These are phyloP conservation scores for Metschnikowia continentalis DNA, from an alignment of 805 yeast species.

Conservation along the genomic window DNA sequence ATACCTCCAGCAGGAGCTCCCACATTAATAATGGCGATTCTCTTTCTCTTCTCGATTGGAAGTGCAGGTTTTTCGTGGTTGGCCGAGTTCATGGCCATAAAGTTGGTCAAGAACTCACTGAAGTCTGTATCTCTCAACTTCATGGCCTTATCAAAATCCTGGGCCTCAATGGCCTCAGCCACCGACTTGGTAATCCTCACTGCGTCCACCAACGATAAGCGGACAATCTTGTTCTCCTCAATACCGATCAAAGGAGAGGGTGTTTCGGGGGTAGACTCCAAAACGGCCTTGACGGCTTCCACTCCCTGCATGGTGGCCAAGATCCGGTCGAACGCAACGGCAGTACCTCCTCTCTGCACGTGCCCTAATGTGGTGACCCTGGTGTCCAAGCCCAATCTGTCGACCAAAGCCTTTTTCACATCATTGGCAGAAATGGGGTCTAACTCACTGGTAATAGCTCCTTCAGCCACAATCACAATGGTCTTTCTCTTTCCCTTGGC, in stretches of 20 bases:
- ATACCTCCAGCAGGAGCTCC: slow-evolving; percentile 98
- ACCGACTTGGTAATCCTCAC: slow-evolving; percentile 68
- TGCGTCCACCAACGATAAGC: slow-evolving; percentile 68
- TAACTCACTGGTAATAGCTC: slow-evolving; percentile 69
- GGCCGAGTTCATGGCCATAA: slow-evolving; percentile 46
- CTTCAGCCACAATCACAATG: slow-evolving; percentile 79
- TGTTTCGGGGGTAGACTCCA: slow-evolving; percentile 63
- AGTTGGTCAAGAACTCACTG: slow-evolving; percentile 59
- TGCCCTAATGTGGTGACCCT: slow-evolving; percentile 76
- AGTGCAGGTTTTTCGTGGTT: slow-evolving; percentile 39
- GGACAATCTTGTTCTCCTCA: slow-evolving; percentile 63
- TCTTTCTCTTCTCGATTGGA: slow-evolving; percentile 54
- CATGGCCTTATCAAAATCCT: slow-evolving; percentile 69
- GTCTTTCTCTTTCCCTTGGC: slow-evolving; percentile 72
- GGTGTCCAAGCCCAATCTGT: slow-evolving; percentile 63
- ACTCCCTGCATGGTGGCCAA: slow-evolving; percentile 79
- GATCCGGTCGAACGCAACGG: slow-evolving; percentile 69
- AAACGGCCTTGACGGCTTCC: slow-evolving; percentile 72
- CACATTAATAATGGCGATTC: slow-evolving; percentile 81
- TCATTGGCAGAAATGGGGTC: slow-evolving; percentile 63
- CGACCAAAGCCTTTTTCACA: slow-evolving; percentile 62
- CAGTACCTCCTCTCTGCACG: slow-evolving; percentile 81
- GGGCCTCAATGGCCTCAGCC: slow-evolving; percentile 61
- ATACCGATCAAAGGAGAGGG: slow-evolving; percentile 79
- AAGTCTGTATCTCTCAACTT: slow-evolving; percentile 67